Evolutionary conservation across 140 eudicot genomes (phyloP), one percentile per base, ranked within the genome.

Genomic region (Ambrosia hybrid): DNA sequence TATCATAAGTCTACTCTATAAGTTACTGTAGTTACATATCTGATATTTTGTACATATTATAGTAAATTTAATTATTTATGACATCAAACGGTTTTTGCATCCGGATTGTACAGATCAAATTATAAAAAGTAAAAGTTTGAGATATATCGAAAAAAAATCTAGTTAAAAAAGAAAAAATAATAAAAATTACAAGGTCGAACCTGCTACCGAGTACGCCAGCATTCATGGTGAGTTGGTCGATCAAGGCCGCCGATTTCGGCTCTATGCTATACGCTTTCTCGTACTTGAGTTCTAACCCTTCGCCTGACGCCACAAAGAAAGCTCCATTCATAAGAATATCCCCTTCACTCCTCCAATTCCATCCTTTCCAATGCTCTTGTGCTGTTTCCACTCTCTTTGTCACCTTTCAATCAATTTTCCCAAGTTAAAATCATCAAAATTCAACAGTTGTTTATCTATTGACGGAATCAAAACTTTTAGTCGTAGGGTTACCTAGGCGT

Each of bases 341-440:
- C 77, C 98, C 98, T 51, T 92, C 98, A 66, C 96, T 89, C 86
- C 96, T 83, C 98, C 98, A 92, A 70, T 92, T 92, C 98, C 98
- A 92, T 0, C 79, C 92, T 33, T 83, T 92, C 98, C 98, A 92
- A 13, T 79, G 78, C 33, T 78, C 85, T 17, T 83, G 84, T 11
- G 76, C 66, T 3, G 96, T 79, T 13, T 84, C 96, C 67, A 91
- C 96, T 41, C 97, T 78, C 70, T 91, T 91, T 39, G 97, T 91
- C 59, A 91, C 96, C 97, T 85, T 55, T 26, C 59, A 48, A 57
- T 12, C 72, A 72, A 55, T 13, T 38, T 51, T 45, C 48, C 73
- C 5, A 49, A 2, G 15, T 71, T 37, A 73, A 43, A 37, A 8
- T 4, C 61, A 57, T 11, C 9, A 8, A 59, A 51, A 79, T 39